A percentile compares a stretch with the other conserved stretches of the same genome.
Conservation (phyloP, 139 green algal species). For the Chlamydomonas asymmetrica region DNA sequence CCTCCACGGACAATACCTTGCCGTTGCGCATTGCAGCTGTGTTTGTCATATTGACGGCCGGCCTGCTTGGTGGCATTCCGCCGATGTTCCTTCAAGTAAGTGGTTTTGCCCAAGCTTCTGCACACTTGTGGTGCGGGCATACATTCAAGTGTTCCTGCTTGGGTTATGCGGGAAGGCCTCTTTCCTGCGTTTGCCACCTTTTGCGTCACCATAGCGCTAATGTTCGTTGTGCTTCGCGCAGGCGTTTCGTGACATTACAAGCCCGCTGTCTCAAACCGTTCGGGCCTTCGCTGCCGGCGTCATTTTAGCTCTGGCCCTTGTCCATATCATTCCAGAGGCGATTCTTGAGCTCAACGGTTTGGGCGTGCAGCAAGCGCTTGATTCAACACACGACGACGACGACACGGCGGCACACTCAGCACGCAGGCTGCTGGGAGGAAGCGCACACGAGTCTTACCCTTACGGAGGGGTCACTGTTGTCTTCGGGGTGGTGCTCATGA, state of each 20-base stretch:
- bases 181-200: neutral
- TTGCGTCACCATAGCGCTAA: neutral
- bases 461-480: conserved; percentile 3
- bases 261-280: neutral
- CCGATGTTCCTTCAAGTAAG: neutral
- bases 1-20: neutral
- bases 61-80: conserved; percentile 12
- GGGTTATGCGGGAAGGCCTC: neutral
- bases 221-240: neutral
- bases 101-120: neutral
- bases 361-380: conserved; percentile 32
- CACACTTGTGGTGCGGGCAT: neutral
- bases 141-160: neutral
- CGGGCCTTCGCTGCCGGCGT: conserved; percentile 29
- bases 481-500: conserved; percentile 3
- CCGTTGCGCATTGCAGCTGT: conserved; percentile 12
- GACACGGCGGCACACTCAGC: no score
- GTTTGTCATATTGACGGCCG: conserved; percentile 15
- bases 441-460: conserved; percentile 2
- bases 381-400: conserved; percentile 20
- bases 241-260: neutral
- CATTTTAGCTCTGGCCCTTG: conserved; percentile 40
- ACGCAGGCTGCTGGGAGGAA: neutral
- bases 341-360: conserved; percentile 17
- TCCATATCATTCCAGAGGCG: conserved; percentile 59